Evolutionary conservation across 2,329 filamentous ascomycete genomes (phyloP), one percentile per base, ranked within the genome.

Genomic region (Phyllosticta capitalensis): DNA sequence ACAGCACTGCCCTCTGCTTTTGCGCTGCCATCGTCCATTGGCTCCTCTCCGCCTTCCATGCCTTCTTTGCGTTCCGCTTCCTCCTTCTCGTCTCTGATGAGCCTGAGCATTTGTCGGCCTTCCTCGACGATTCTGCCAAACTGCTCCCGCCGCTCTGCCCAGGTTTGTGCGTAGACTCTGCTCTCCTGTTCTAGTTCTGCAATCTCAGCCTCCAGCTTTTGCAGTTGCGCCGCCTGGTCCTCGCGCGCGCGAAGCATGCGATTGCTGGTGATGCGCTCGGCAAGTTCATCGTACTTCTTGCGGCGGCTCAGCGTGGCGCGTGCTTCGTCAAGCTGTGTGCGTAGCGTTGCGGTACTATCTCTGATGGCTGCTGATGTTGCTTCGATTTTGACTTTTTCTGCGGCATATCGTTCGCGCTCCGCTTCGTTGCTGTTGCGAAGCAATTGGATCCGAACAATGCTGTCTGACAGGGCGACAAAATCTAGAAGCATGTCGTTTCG

Each of bases 31-130:
- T 72, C 72, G 14, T 74, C 75, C 1, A 68, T 71, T 33, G 67
- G 68, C 10, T 65, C 67, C 10, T 65, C 69, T 4, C 72, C 73
- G 54, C 74, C 74, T 62, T 75, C 76, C 72, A 75, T 75, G 24
- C 90, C 90, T 72, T 95, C 90, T 58, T 90, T 83, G 50, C 90
- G 80, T 74, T 96, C 91, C 0, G 94, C 89, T 74, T 96, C 91
- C 71, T 96, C 92, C 75, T 96, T 95, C 78, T 96, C 92, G 68
- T 96, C 92, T 62, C 91, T 85, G 68, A 97, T 96, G 71, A 95
- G 80, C 54, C 89, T 81, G 61, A 92, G 80, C 71, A 97, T 81
- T 64, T 89, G 81, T 82, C 89, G 88, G n/a, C 90, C 90, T 76
- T 96, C 92, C 61, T 92, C 89, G 70, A 96, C 89, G 67, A 97